phyloP scores from a whole-genome alignment of 176 grass and related monocot genomes.

The Musa acuminata region DNA sequence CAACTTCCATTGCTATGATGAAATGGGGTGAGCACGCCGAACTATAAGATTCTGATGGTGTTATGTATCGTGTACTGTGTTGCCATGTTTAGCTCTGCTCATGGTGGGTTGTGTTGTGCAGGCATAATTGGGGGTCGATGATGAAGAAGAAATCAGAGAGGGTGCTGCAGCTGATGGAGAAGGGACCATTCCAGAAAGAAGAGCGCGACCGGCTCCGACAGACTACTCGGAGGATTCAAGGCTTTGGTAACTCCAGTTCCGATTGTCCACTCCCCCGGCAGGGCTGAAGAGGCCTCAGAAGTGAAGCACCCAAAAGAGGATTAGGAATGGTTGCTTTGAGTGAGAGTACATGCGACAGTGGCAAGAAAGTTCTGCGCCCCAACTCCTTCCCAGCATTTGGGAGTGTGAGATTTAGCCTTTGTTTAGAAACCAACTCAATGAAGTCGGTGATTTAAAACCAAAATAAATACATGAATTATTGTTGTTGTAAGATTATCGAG shows the following conservation, averaged over 20 bases:
- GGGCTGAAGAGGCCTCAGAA: constrained; percentile 24
- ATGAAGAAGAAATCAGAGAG: constrained; percentile 70
- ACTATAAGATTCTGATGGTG: background rate
- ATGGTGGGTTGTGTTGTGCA: constrained; percentile 6
- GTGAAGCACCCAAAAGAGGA: constrained; percentile 4
- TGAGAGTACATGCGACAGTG: background rate
- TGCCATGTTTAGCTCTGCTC: no score
- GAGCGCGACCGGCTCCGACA: constrained; percentile 57
- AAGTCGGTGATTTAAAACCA: no score
- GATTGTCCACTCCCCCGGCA: background rate
- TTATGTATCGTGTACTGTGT: no score
- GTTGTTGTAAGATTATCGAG: no score
- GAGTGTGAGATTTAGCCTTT: no score
- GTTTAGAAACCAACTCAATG: no score
- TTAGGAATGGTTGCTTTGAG: background rate
- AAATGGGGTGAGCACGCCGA: constrained; percentile 43
- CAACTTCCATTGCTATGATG: constrained; percentile 66
- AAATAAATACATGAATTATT: no score
- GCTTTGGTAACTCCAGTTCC: constrained; percentile 67
- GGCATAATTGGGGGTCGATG: constrained; percentile 74
- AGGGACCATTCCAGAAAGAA: constrained; percentile 56
- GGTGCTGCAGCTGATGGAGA: constrained; percentile 69
- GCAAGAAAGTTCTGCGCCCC: no score
- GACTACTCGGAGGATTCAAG: constrained; percentile 52
- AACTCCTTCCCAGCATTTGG: no score